Percentiles rank a stretch among this genome's conserved stretches.
These are phyloP conservation scores for Trichosanthes cucumerina DNA, from an alignment of 306 rosid species.

Conservation along the genomic window DNA sequence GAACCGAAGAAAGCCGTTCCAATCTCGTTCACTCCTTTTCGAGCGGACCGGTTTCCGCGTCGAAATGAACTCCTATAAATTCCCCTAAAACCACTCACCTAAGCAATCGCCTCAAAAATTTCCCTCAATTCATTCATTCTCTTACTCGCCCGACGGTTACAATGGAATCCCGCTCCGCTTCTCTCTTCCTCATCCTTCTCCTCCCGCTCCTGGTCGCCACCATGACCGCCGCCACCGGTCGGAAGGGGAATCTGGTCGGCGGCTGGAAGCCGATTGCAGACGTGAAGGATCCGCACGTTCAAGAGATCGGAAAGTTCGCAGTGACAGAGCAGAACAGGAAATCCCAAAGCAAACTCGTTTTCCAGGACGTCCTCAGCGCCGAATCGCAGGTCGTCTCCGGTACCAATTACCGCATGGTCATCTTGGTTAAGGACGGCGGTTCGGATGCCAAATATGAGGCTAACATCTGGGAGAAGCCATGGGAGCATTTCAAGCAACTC, in stretches of 20 bases:
- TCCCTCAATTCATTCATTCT: neutral
- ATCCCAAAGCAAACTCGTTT: neutral
- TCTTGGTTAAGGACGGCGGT: neutral
- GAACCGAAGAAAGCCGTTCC: too few relatives aligned
- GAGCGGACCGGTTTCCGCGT: neutral
- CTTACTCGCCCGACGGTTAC: neutral
- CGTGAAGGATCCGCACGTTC: neutral
- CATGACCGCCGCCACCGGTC: neutral
- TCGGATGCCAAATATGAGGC: neutral
- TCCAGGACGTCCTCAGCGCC: neutral
- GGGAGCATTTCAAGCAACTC: neutral
- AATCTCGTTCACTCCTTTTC: too few relatives aligned
- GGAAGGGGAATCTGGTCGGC: neutral
- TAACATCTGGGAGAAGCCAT: neutral
- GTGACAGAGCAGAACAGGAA: neutral
- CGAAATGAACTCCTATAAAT: neutral
- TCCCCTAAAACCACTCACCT: neutral
- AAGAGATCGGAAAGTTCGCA: neutral
- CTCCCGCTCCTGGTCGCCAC: neutral
- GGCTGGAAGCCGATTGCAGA: neutral
- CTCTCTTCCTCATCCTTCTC: neutral
- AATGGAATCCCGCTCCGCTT: neutral
- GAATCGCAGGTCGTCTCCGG: neutral
- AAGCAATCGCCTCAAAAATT: neutral
- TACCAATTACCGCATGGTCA: neutral